These are phyloP conservation scores for Pyrenophora graminea DNA, from an alignment of 2,329 filamentous ascomycete species.

Conservation along the genomic window DNA sequence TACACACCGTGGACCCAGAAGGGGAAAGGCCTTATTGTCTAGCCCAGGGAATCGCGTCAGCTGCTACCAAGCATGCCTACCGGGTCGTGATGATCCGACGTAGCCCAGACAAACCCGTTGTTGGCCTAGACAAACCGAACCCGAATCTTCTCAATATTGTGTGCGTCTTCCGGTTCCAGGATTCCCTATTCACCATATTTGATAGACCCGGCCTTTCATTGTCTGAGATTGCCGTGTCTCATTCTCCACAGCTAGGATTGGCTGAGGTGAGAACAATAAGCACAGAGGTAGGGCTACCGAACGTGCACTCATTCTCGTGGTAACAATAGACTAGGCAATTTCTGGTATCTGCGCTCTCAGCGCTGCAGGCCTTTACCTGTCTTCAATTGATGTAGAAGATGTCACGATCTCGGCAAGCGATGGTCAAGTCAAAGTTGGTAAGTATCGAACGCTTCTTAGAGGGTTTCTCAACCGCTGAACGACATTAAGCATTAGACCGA, in stretches of 20 bases:
- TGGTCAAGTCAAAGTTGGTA: slow-evolving; percentile 19
- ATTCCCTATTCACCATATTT: slow-evolving; percentile 14
- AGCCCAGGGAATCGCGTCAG: slow-evolving; percentile 6
- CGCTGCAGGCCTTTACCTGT: slow-evolving; percentile 1
- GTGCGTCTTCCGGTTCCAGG: slow-evolving; percentile 10
- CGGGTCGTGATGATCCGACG: slow-evolving; percentile 12
- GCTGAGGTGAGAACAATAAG: slow-evolving; percentile 15
- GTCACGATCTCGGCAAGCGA: slow-evolving; percentile 12
- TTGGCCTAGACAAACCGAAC: slow-evolving; percentile 7
- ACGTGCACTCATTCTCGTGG: not conserved
- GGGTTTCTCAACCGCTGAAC: slow-evolving; percentile 7
- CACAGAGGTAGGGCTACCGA: slow-evolving; percentile 9
- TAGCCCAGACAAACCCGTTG: slow-evolving; percentile 5
- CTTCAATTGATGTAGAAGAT: slow-evolving; percentile 9
- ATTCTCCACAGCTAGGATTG: slow-evolving; percentile 10
- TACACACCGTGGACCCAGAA: slow-evolving; percentile 16
- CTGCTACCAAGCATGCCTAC: slow-evolving; percentile 2
- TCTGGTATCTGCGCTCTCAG: slow-evolving; percentile 8
- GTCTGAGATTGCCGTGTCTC: slow-evolving; percentile 13
- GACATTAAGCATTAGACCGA: slow-evolving; percentile 1
- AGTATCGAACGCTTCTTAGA: not conserved
- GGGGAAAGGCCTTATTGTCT: slow-evolving; percentile 12
- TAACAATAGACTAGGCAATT: slow-evolving; percentile 5
- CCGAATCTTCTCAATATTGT: slow-evolving; percentile 21
- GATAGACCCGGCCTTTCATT: slow-evolving; percentile 10